Conservation (phyloP, 768 basidiomycete genomes). For the Lactarius psammicola region DNA sequence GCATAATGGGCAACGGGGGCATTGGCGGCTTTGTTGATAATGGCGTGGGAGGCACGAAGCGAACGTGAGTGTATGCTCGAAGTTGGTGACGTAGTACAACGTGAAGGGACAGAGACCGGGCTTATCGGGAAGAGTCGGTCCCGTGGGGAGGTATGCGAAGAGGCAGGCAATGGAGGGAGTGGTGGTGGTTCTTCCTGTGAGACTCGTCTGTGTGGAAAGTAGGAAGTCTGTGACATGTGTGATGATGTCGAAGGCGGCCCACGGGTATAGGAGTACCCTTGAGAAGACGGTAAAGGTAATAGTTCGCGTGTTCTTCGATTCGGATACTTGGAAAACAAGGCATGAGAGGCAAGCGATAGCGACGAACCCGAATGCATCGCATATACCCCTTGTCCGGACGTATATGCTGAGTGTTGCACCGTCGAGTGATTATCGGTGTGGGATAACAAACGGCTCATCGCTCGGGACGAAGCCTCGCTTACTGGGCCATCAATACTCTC, state of each 20-base stretch:
- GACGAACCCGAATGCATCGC: conserved; percentile 10
- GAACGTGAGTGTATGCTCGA: conserved; percentile 15
- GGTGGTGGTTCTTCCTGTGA: conserved; percentile 7
- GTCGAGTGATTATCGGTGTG: conserved; percentile 3
- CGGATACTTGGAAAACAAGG: neutral
- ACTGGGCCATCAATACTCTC: conserved; percentile 9
- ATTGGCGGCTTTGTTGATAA: conserved; percentile 12
- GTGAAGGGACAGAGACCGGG: conserved; percentile 4
- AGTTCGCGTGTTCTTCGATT: conserved; percentile 12
- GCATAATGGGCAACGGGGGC: neutral
- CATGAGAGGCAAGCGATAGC: conserved; percentile 7
- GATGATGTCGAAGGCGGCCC: conserved; percentile 2
- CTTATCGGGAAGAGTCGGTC: neutral
- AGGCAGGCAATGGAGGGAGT: neutral
- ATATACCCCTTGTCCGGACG: neutral
- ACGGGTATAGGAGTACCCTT: neutral
- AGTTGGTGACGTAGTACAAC: neutral
- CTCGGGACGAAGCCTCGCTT: conserved; percentile 3
- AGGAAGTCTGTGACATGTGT: too few species aligned
- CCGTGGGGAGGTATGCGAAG: neutral
- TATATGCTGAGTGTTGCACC: conserved; percentile 5
- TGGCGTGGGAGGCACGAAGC: conserved; percentile 12
- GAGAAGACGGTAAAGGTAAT: conserved; percentile 1
- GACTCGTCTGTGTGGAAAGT: too few species aligned
- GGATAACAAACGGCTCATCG: conserved; percentile 17